Evolutionary conservation across 1,284 basidiomycete genomes (phyloP).

Genomic region (Leccinum insolens): DNA sequence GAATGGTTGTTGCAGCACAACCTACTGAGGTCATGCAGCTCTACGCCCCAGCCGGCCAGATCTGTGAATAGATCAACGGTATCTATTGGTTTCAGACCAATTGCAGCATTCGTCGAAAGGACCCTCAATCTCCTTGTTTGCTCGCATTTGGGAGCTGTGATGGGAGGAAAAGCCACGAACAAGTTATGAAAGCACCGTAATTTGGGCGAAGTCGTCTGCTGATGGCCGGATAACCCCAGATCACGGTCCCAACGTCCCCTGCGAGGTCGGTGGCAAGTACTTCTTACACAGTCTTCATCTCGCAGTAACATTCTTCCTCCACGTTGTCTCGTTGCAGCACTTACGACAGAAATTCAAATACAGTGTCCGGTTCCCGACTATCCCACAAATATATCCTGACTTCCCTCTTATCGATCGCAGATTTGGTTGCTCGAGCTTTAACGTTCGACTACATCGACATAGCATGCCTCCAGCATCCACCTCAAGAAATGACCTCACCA

Average conservation of each 20-base stretch:
- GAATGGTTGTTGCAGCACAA: neutral
- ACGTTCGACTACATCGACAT: neutral
- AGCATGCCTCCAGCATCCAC: conserved; percentile 10
- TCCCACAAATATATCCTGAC: neutral
- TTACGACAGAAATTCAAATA: neutral
- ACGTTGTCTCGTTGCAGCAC: neutral
- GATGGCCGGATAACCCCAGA: neutral
- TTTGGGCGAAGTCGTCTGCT: neutral
- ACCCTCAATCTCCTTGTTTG: neutral
- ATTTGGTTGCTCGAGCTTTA: neutral
- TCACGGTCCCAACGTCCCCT: neutral
- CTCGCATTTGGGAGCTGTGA: neutral
- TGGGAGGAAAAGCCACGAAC: neutral
- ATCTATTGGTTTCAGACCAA: neutral
- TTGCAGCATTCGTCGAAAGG: neutral
- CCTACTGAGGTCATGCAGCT: neutral
- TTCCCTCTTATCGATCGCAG: conserved; percentile 1
- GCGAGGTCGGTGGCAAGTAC: neutral
- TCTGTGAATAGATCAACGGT: neutral
- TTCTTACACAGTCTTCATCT: neutral
- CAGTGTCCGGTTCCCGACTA: neutral
- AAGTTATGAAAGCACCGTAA: neutral
- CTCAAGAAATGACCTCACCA: conserved; percentile 27
- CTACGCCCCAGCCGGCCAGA: neutral
- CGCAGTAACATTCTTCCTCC: neutral